Evolutionary conservation across 352 stramenopile species (phyloP), one percentile per base, ranked within the genome.

Genomic region (Phytophthora capsici): DNA sequence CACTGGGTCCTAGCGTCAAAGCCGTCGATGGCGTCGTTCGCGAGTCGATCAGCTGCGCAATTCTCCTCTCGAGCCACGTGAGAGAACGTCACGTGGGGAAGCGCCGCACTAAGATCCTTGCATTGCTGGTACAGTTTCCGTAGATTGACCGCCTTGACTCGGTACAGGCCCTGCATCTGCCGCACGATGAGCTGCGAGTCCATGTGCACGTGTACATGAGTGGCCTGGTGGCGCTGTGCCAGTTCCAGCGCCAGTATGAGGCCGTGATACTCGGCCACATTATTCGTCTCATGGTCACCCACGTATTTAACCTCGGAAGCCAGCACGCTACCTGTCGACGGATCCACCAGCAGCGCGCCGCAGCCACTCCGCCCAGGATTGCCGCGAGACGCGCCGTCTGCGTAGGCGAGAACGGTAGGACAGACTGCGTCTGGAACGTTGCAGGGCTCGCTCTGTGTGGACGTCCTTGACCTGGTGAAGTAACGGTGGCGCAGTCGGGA

Each of bases 111-210:
- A n/a, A 81, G 66, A 20, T 62, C 26, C 22, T 78, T 74, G 43
- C 77, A 86, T 14, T 81, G 51, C 45, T 77, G 30, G 52, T 86
- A 67, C 1, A 93, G 58, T 56, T 17, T 41, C 3, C 70, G 73
- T 17, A 93, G 66, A 45, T 89, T 78, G 6, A 75, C 64, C 12
- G 82, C 75, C 52, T 91, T 90, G 51, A 93, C 85, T 60, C 79
- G 82, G 59, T 91, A 93, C 28, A 78, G 61, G 34, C 81, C 85
- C 28, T 73, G 68, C 82, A 93, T 93, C 56, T 93, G 85, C 37
- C 82, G 78, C 37, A 91, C 66, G n/a, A 93, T 69, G 46, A 93
- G 76, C 69, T 91, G 77, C 72, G 85, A 93, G 78, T 93, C 85
- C 85, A 93, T 86, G 71, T 77, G 76, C 17, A 93, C 68, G 48